Percentiles rank a stretch among this genome's conserved stretches.
These are phyloP conservation scores for Pleurotus sapidus DNA, from an alignment of 768 basidiomycete genomes.

Conservation along the genomic window DNA sequence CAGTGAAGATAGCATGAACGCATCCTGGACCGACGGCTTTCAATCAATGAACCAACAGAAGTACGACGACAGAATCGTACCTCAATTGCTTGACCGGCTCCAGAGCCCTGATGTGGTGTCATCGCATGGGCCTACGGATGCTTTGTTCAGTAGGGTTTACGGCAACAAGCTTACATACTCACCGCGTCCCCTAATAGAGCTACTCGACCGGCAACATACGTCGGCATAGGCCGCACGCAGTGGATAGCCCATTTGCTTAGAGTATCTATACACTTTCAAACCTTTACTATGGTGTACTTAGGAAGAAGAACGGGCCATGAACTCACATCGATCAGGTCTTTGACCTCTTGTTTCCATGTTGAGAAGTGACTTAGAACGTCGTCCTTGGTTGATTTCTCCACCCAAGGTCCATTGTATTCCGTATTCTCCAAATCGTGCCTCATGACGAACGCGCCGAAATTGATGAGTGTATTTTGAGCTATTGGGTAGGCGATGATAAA, in stretches of 20 bases:
- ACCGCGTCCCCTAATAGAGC: constrained; percentile 51
- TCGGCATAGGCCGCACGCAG: constrained; percentile 45
- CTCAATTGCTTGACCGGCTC: constrained; percentile 59
- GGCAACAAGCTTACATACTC: constrained; percentile 17
- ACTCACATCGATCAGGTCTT: constrained; percentile 51
- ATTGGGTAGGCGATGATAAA: constrained; percentile 64
- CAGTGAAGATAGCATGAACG: constrained; percentile 40
- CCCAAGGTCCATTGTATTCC: constrained; percentile 48
- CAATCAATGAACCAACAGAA: constrained; percentile 25
- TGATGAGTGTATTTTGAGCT: constrained; percentile 53
- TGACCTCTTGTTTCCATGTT: constrained; percentile 60
- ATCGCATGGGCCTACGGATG: constrained; percentile 45
- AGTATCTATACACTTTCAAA: constrained; percentile 47
- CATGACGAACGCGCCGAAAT: constrained; percentile 57
- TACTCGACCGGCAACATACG: constrained; percentile 49
- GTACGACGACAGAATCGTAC: constrained; percentile 18
- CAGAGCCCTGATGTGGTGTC: constrained; percentile 54
- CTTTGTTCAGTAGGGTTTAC: constrained; percentile 23
- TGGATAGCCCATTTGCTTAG: constrained; percentile 66
- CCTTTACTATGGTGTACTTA: no score
- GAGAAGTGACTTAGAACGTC: constrained; percentile 45
- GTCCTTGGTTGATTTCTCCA: constrained; percentile 38
- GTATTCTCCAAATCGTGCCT: constrained; percentile 52
- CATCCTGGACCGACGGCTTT: constrained; percentile 45
- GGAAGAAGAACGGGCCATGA: background rate